Conservation (phyloP, 129 eudicot genomes). For the Lactuca sativa region DNA sequence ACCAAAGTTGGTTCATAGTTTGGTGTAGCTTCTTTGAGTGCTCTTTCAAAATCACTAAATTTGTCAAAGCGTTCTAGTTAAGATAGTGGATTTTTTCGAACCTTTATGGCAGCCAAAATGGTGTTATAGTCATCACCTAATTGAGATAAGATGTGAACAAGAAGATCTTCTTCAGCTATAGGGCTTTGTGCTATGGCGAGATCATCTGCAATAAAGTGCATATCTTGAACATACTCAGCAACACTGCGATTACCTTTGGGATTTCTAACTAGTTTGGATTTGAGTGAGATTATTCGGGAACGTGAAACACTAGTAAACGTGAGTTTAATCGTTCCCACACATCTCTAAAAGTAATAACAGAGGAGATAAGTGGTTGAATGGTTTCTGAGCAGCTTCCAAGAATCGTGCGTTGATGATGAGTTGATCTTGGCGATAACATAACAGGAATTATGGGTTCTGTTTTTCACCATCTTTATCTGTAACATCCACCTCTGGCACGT, state of each 20-base stretch:
- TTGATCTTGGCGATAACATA: neutral
- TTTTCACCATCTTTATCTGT: neutral
- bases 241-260: neutral
- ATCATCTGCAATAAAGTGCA: neutral
- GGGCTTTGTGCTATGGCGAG: neutral
- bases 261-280: neutral
- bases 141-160: neutral
- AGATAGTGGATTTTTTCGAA: neutral
- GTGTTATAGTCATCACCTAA: neutral
- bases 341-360: neutral
- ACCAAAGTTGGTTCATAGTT: neutral
- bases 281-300: neutral
- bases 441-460: neutral
- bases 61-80: neutral
- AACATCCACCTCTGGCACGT: no score
- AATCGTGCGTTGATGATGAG: no score
- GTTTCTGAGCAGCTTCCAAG: neutral
- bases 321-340: neutral
- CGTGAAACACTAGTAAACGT: neutral
- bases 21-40: neutral
- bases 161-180: neutral
- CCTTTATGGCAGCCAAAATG: neutral
- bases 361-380: neutral
- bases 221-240: neutral
- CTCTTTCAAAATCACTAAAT: conserved; percentile 5